Evolutionary conservation across 1,139 yeast species (phyloP).

Genomic region (Magnusiomyces magnusii): DNA sequence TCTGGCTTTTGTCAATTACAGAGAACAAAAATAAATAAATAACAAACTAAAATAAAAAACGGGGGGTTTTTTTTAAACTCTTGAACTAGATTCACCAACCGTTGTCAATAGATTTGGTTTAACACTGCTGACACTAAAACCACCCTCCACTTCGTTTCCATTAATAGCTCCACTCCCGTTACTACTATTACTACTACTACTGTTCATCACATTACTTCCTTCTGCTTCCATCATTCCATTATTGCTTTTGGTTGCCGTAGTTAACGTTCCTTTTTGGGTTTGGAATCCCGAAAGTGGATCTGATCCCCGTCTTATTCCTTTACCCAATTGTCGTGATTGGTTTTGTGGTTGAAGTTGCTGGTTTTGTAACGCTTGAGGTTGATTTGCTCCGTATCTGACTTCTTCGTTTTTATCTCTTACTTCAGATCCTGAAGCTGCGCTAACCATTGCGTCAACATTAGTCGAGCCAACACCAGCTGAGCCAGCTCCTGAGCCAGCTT

Average conservation of each 20-base stretch:
- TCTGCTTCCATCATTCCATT: neutral
- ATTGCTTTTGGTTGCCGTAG: neutral
- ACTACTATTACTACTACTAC: neutral
- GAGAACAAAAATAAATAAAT: neutral
- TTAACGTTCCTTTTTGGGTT: neutral
- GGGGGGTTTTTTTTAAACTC: neutral
- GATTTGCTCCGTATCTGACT: neutral
- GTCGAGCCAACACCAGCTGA: too few relatives aligned
- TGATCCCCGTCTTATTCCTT: neutral
- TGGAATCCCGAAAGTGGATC: neutral
- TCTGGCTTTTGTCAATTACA: too few relatives aligned
- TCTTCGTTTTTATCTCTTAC: neutral
- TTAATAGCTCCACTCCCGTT: slow-evolving; percentile 1
- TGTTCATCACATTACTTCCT: neutral
- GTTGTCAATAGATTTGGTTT: neutral
- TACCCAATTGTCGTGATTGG: neutral
- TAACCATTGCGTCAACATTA: too few relatives aligned
- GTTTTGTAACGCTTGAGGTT: too few relatives aligned
- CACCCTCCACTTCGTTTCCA: neutral
- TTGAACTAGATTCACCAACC: neutral
- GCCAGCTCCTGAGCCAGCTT: too few relatives aligned
- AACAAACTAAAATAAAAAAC: too few relatives aligned
- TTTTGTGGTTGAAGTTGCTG: too few relatives aligned
- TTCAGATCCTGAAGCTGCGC: neutral
- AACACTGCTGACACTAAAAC: neutral